Percentiles rank a stretch among this genome's conserved stretches.
These are phyloP conservation scores for Tagetes erecta DNA, from an alignment of 129 eudicot species.

Conservation along the genomic window DNA sequence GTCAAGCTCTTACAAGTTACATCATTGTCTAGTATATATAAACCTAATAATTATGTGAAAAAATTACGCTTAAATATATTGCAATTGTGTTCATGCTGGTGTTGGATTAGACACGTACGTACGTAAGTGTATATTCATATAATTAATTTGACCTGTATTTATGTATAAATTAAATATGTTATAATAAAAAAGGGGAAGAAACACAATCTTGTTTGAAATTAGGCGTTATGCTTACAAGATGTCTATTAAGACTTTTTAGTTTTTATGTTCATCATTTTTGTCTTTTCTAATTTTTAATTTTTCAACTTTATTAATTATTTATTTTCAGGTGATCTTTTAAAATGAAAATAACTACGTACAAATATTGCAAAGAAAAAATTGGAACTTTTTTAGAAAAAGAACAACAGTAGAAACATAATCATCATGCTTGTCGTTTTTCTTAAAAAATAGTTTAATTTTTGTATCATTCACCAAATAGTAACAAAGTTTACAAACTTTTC, in stretches of 20 bases:
- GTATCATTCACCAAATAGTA: no score
- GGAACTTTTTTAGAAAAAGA: background rate
- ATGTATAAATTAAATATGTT: background rate
- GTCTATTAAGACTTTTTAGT: conserved; percentile 9
- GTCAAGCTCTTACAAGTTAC: conserved; percentile 22
- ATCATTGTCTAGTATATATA: conserved; percentile 30
- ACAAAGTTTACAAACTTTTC: no score
- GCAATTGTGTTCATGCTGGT: conserved; percentile 27
- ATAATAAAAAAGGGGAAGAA: background rate
- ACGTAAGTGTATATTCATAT: conserved; percentile 10
- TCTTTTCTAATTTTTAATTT: background rate
- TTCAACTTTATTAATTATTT: background rate
- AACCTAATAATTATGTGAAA: conserved; percentile 7
- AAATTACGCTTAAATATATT: background rate
- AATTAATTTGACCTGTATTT: conserved; percentile 2
- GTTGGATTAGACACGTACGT: conserved; percentile 17
- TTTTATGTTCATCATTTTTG: background rate
- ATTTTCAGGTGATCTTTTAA: background rate
- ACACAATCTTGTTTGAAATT: conserved; percentile 23
- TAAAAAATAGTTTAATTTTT: background rate
- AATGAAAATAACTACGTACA: no score
- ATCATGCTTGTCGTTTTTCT: background rate
- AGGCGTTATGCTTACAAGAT: conserved; percentile 24
- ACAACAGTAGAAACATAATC: background rate
- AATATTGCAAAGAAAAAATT: no score